phyloP scores from a whole-genome alignment of 257 asterid genomes.

The Ocimum tenuiflorum region DNA sequence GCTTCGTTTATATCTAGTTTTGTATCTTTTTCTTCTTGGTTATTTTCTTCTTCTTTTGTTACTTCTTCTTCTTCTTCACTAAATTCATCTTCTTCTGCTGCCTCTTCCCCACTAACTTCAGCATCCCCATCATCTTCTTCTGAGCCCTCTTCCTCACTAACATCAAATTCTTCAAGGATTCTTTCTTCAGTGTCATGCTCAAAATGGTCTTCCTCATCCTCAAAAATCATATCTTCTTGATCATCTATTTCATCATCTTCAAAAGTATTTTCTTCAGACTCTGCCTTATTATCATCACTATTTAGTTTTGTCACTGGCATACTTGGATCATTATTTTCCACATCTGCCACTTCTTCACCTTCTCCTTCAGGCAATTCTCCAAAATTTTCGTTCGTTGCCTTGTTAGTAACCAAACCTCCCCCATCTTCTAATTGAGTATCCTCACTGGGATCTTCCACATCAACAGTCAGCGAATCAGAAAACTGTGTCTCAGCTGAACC shows the following conservation, averaged over 20 bases:
- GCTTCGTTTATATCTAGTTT: conserved; percentile 9
- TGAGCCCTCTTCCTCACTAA: conserved; percentile 26
- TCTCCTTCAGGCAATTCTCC: conserved; percentile 17
- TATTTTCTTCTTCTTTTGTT: conserved; percentile 15
- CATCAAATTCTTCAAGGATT: conserved; percentile 20
- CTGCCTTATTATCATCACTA: conserved; percentile 15
- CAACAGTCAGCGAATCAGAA: conserved; percentile 12
- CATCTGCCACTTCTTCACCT: conserved; percentile 17
- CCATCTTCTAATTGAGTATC: conserved; percentile 20
- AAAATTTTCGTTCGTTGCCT: conserved; percentile 2
- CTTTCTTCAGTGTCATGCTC: conserved; percentile 30
- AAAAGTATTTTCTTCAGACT: conserved; percentile 5
- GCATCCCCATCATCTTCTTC: conserved; percentile 24
- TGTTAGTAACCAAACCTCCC: conserved; percentile 6
- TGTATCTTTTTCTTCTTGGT: conserved; percentile 16
- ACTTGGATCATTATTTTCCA: conserved; percentile 12
- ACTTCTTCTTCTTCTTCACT: conserved; percentile 14
- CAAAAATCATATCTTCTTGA: conserved; percentile 20
- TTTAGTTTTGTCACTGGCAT: neutral
- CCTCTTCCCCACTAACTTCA: conserved; percentile 21
- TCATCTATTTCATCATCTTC: conserved; percentile 33
- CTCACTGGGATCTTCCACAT: conserved; percentile 14
- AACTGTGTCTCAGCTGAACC: conserved; percentile 14
- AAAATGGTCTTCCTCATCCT: conserved; percentile 16
- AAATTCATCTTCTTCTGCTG: conserved; percentile 18